Base-by-base conservation (phyloP, 495 filamentous ascomycete genomes). In the Xylaria venustula region DNA sequence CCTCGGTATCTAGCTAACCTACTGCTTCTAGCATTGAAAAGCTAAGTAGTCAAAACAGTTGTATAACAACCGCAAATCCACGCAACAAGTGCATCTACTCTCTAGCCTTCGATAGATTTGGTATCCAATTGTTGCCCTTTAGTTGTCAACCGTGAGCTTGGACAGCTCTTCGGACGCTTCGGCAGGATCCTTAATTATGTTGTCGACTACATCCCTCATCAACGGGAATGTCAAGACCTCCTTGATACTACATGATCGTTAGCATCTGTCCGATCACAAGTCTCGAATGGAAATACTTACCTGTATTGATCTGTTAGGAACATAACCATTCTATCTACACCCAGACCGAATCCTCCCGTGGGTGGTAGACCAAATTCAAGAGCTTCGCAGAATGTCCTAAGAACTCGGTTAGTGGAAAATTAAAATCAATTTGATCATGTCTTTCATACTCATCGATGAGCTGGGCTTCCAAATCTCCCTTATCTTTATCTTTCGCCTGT, bases 381-480 rank as follows among this genome's bases (percentile, higher is more conserved):
- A 60, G 86, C 84, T 40, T 85, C 84, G 62, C 87, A 90, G 83
- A 94, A 96, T 59, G 85, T 91, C 81, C 58, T 61, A 9, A 12
- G 36, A 40, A 2, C 1, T 92, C 88, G 54, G n/a, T 61, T 20
- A 61, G 58, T 61, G 6, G 15, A 9, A 36, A 28, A 7, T 7
- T 40, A 45, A 6, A 32, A 17, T 0, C 1, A 30, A 34, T 3
- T 17, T 22, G 15, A 8, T 5, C 22, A 7, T 19, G 25, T 12
- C 14, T 17, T 17, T 90, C 85, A n/a, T 61, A 61, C 58, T 98
- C 94, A 61, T 98, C 95, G 62, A 98, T 87, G 60, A 95, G 77
- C 78, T 97, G 95, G 1, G 92, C 94, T 79, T 98, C 94, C 65
- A 97, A 92, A 67, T 98, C 95, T 70, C 95, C 94, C 77, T 95